phyloP scores from a whole-genome alignment of 108 stramenopile species.

The Pseudonitzschia multiseries region DNA sequence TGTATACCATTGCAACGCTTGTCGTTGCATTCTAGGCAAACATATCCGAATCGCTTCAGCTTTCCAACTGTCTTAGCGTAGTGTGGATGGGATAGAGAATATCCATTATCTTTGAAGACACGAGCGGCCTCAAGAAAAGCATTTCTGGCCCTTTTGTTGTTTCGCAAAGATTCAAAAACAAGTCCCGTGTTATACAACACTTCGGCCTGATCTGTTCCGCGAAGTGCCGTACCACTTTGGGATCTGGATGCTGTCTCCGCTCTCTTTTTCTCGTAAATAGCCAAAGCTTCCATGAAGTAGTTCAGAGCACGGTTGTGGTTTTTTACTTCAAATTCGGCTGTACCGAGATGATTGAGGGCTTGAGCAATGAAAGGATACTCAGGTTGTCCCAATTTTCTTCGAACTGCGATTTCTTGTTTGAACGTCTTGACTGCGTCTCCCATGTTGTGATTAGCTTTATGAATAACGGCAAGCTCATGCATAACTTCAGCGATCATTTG shows the following conservation, averaged over 20 bases:
- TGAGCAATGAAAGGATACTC: slow-evolving; percentile 51
- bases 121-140: slow-evolving; percentile 49
- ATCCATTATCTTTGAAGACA: slow-evolving; percentile 52
- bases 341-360: slow-evolving; percentile 51
- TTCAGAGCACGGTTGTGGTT: slow-evolving; percentile 49
- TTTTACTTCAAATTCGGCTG: slow-evolving; percentile 48
- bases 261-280: slow-evolving; percentile 42
- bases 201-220: slow-evolving; percentile 45
- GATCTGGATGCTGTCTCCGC: not conserved
- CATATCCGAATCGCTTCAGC: slow-evolving; percentile 26
- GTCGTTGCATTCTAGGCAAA: not conserved
- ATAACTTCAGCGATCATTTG: slow-evolving; percentile 64
- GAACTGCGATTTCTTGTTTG: slow-evolving; percentile 57
- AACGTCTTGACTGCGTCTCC: slow-evolving; percentile 50
- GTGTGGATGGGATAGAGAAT: slow-evolving; percentile 35
- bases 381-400: slow-evolving; percentile 47
- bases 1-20: slow-evolving; percentile 2
- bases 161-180: slow-evolving; percentile 43
- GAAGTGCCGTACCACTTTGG: not conserved
- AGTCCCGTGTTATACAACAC: slow-evolving; percentile 53
- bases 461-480: slow-evolving; percentile 60
- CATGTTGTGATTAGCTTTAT: slow-evolving; percentile 36
- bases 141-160: slow-evolving; percentile 42
- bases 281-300: slow-evolving; percentile 56
- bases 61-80: slow-evolving; percentile 38